Conservation (phyloP, 768 basidiomycete genomes). For the Suillus bovinus region DNA sequence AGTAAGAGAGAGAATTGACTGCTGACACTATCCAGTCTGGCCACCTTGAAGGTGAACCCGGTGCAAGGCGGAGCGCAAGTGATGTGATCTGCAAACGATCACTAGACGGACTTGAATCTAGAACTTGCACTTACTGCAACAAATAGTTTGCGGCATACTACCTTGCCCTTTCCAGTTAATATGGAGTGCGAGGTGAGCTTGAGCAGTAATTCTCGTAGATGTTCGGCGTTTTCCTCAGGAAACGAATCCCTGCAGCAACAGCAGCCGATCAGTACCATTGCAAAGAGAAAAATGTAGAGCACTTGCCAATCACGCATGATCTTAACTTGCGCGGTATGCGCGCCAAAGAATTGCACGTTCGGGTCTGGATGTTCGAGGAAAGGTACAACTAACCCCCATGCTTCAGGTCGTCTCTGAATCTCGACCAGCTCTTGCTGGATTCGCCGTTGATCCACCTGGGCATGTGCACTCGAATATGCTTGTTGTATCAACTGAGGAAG, state of each 20-base stretch:
- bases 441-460: constrained; percentile 51
- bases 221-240: constrained; percentile 57
- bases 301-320: constrained; percentile 88
- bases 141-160: constrained; percentile 85
- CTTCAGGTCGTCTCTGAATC: constrained; percentile 73
- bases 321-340: constrained; percentile 93
- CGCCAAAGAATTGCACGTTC: constrained; percentile 93
- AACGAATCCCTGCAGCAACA: constrained; percentile 62
- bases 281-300: background rate
- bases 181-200: constrained; percentile 70
- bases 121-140: constrained; percentile 62
- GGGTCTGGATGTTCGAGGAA: constrained; percentile 69
- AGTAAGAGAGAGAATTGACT: constrained; percentile 58
- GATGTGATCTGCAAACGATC: constrained; percentile 52
- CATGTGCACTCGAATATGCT: constrained; percentile 56
- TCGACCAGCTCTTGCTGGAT: constrained; percentile 75
- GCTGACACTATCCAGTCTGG: constrained; percentile 75
- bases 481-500: constrained; percentile 63
- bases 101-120: constrained; percentile 3
- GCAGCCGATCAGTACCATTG: constrained; percentile 8
- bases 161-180: constrained; percentile 54
- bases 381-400: constrained; percentile 83
- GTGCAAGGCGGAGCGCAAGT: constrained; percentile 69
- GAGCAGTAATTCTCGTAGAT: constrained; percentile 67
- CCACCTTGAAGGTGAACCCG: constrained; percentile 61